Conservation (phyloP, 2,329 filamentous ascomycete species). For the Fusarium sp. region DNA sequence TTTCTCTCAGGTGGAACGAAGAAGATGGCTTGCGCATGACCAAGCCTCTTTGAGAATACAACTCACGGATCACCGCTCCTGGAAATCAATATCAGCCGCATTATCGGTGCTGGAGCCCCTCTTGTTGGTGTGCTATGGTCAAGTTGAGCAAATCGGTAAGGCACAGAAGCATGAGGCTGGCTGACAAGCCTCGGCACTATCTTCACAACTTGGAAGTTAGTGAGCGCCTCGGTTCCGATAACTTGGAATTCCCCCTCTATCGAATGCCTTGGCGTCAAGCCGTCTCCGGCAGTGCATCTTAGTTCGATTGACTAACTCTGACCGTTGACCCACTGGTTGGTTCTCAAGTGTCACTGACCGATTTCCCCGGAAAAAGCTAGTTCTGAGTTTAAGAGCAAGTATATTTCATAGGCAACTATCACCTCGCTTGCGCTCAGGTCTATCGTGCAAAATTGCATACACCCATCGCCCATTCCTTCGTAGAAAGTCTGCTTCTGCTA, state of each 20-base stretch:
- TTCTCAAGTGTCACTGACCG: not conserved
- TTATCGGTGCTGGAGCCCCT: not conserved
- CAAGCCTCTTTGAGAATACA: conserved; percentile 22
- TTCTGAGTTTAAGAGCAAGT: conserved; percentile 4
- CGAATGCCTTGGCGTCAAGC: conserved; percentile 6
- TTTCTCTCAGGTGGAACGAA: not conserved
- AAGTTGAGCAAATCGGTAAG: conserved; percentile 13
- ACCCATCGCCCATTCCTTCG: conserved; percentile 13
- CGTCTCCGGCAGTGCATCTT: conserved; percentile 5
- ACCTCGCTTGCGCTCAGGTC: conserved; percentile 27
- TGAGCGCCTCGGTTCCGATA: conserved; percentile 12
- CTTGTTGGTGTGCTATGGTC: not conserved
- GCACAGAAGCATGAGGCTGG: conserved; percentile 27
- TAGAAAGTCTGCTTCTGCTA: not conserved
- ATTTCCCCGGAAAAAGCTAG: not conserved
- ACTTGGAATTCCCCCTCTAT: conserved; percentile 8
- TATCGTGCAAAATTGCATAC: conserved; percentile 7
- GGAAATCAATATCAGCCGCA: conserved; percentile 13
- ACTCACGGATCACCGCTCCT: conserved; percentile 7
- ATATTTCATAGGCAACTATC: conserved; percentile 18
- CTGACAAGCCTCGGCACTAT: conserved; percentile 19
- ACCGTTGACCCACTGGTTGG: conserved; percentile 4
- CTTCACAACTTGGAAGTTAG: conserved; percentile 2
- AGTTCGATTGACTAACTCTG: not conserved
- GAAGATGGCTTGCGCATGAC: conserved; percentile 23